These are phyloP conservation scores for Crithidia sp. DNA, from an alignment of 208 protist genomes.

Conservation along the genomic window DNA sequence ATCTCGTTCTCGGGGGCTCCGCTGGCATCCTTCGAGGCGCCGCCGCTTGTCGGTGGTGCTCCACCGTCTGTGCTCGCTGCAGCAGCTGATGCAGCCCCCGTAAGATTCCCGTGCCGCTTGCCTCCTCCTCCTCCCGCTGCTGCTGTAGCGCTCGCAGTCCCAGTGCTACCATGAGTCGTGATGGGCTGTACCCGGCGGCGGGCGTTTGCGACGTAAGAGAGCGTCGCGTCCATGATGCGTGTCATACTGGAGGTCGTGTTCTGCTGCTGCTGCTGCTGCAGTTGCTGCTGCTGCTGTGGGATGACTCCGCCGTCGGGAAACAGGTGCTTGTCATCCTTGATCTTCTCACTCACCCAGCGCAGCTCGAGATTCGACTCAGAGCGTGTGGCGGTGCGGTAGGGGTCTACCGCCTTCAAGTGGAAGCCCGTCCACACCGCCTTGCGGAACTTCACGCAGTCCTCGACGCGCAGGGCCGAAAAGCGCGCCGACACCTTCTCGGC, in stretches of 20 bases:
- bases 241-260: slow-evolving; percentile 13
- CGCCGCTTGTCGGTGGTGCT: neutral
- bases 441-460: slow-evolving; percentile 42
- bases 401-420: slow-evolving; percentile 32
- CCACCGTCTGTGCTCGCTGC: too few relatives aligned
- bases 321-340: slow-evolving; percentile 65
- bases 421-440: slow-evolving; percentile 36
- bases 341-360: slow-evolving; percentile 48
- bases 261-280: slow-evolving; percentile 12
- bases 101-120: too few relatives aligned
- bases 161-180: neutral
- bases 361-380: slow-evolving; percentile 48
- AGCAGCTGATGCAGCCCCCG: too few relatives aligned
- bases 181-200: slow-evolving; percentile 25
- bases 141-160: neutral
- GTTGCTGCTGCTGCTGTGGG: slow-evolving; percentile 20
- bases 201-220: slow-evolving; percentile 34
- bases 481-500: slow-evolving; percentile 26
- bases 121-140: too few relatives aligned
- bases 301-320: slow-evolving; percentile 36
- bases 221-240: slow-evolving; percentile 29
- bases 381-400: slow-evolving; percentile 21
- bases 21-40: neutral
- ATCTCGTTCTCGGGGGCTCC: slow-evolving; percentile 42
- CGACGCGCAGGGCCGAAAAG: slow-evolving; percentile 31